Evolutionary conservation across 2,329 filamentous ascomycete species (phyloP).

Genomic region (Podosphaera fusca): DNA sequence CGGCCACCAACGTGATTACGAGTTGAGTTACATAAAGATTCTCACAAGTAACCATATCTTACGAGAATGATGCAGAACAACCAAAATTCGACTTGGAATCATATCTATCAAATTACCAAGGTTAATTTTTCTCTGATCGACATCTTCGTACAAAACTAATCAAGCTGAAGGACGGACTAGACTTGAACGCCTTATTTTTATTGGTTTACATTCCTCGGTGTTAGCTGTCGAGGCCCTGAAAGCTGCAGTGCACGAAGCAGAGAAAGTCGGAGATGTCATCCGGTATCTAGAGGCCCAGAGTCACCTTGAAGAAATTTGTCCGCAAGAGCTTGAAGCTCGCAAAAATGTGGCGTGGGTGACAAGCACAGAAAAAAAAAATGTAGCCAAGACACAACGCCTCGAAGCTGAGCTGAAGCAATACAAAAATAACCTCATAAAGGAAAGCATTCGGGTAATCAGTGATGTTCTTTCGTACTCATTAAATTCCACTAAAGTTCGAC

Average conservation of each 20-base stretch:
- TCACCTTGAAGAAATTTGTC: constrained; percentile 36
- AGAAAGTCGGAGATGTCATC: constrained; percentile 47
- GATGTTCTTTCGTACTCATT: constrained; percentile 7
- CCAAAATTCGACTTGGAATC: constrained; percentile 3
- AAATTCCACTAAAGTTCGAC: neutral
- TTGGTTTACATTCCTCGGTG: constrained; percentile 54
- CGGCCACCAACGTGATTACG: neutral
- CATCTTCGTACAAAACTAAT: neutral
- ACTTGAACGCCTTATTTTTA: constrained; percentile 58
- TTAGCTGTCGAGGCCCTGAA: constrained; percentile 64
- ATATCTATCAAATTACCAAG: constrained; percentile 2
- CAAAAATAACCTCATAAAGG: constrained; percentile 92
- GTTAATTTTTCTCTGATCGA: neutral
- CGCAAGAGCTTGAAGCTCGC: constrained; percentile 41
- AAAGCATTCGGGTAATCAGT: constrained; percentile 58
- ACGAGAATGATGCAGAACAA: neutral
- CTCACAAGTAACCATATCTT: neutral
- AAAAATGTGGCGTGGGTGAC: constrained; percentile 58
- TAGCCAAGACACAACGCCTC: constrained; percentile 47
- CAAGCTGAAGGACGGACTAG: constrained; percentile 48
- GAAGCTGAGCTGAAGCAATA: constrained; percentile 75
- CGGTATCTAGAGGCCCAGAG: constrained; percentile 49
- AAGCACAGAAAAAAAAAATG: constrained; percentile 39
- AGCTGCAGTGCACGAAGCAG: constrained; percentile 52
- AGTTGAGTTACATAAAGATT: neutral